These are phyloP conservation scores for Fusarium pseudonygamai DNA, from an alignment of 2,329 filamentous ascomycete genomes.

Conservation along the genomic window DNA sequence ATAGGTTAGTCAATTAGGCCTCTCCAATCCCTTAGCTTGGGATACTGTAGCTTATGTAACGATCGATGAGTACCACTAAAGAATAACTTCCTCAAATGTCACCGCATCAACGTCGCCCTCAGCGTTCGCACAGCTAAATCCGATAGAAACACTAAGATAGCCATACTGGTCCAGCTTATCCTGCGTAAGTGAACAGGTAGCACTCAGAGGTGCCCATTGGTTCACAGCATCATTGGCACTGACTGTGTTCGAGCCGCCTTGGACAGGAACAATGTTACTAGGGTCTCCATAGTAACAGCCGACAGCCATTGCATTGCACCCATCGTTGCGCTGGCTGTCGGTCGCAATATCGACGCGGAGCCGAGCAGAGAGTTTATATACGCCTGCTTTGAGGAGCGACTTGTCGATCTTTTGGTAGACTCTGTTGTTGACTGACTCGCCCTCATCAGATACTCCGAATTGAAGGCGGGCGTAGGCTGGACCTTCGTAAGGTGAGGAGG, in stretches of 20 bases:
- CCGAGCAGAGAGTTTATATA: fast-evolving
- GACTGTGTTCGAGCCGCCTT: no score
- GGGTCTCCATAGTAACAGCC: background rate
- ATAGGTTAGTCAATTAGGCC: background rate
- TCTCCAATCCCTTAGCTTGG: fast-evolving
- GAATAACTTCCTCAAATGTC: background rate
- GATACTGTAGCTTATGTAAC: no score
- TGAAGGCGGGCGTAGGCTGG: background rate
- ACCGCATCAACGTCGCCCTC: background rate
- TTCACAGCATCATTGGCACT: fast-evolving
- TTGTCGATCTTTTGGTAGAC: background rate
- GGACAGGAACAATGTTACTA: fast-evolving
- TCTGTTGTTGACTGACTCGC: background rate
- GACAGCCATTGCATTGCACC: background rate
- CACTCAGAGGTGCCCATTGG: fast-evolving
- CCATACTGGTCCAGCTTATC: background rate
- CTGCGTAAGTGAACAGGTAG: background rate
- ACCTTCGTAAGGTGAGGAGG: fast-evolving
- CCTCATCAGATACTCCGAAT: fast-evolving
- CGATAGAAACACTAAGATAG: background rate
- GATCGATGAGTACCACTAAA: background rate
- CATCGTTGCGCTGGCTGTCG: fast-evolving
- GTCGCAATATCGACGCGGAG: fast-evolving
- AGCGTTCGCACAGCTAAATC: background rate
- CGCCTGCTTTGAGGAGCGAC: background rate